Conservation (phyloP, 495 filamentous ascomycete species). For the Aspergillus leporis region DNA sequence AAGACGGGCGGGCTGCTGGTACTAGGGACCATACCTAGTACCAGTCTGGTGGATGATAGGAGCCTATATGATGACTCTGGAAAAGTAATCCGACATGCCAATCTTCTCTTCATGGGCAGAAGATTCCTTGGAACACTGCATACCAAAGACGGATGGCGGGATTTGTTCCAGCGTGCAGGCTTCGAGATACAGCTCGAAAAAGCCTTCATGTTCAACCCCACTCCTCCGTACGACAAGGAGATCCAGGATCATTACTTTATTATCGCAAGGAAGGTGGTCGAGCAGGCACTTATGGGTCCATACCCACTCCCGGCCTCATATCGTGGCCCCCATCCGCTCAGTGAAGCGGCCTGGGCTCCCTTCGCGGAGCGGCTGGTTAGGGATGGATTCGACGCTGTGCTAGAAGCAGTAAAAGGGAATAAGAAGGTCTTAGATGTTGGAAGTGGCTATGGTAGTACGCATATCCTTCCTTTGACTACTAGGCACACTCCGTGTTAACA, state of each 20-base stretch:
- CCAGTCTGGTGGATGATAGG: too few relatives aligned
- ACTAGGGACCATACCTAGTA: background rate
- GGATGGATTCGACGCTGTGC: constrained; percentile 4
- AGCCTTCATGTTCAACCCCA: background rate
- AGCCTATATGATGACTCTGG: too few relatives aligned
- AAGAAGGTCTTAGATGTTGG: constrained; percentile 8
- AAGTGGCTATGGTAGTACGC: constrained; percentile 7
- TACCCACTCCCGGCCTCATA: constrained; percentile 4
- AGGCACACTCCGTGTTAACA: too few relatives aligned
- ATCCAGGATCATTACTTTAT: too few relatives aligned
- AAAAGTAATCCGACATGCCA: too few relatives aligned
- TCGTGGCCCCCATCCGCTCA: constrained; percentile 1
- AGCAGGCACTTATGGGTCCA: constrained; percentile 3
- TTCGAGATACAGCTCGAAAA: too few relatives aligned
- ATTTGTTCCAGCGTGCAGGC: too few relatives aligned
- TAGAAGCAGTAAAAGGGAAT: constrained; percentile 1
- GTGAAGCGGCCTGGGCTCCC: constrained; percentile 8
- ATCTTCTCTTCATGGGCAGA: too few relatives aligned
- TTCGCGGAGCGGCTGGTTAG: constrained; percentile 1
- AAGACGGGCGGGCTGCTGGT: background rate
- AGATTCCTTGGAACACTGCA: too few relatives aligned
- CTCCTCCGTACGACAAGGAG: too few relatives aligned
- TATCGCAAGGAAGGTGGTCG: too few relatives aligned
- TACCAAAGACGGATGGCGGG: too few relatives aligned
- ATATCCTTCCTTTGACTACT: background rate